Evolutionary conservation across 139 green algal species (phyloP), one percentile per base, ranked within the genome.

Genomic region (Gonium pectorale): DNA sequence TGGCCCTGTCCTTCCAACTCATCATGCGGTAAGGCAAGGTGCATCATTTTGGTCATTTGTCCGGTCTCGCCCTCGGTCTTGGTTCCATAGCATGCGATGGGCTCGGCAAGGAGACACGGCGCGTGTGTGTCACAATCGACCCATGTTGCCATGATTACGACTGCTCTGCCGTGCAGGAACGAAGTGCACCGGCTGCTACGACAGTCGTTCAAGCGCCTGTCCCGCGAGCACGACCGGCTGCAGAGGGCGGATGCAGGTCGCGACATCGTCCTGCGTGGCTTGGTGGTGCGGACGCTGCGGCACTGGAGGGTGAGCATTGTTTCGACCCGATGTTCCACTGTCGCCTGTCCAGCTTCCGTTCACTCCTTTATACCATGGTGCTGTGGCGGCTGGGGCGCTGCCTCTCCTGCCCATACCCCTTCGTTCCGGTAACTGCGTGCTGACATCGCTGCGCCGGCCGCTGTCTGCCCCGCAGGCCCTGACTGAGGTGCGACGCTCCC

Each of bases 251-350:
- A 5, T 0, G 78, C 51, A 21, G 78, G 9, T 7, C 63, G 33
- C 1, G 5, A 2, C 44, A 17, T 9, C 6, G 24, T 84, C 7
- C 46, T 37, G 44, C 17, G 40, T 29, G 43, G 31, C 38, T 29
- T 38, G 2, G 31, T 33, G 2, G 2, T 43, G 44, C 59, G 78
- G 24, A 77, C 63, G 43, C 24, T 84, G 22, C 78, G 78, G 13
- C 63, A 75, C 64, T 84, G 78, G 78, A 75, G 67, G 78, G 77
- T 83, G 77, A 1, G 59, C 21, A 11, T 6, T n/a, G n/a, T n/a
- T n/a, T n/a, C n/a, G n/a, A n/a, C n/a, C n/a, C n/a, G n/a, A n/a
- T n/a, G n/a, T n/a, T n/a, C n/a, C n/a, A n/a, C n/a, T n/a, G n/a
- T n/a, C n/a, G n/a, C n/a, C n/a, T n/a, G n/a, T n/a, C n/a, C n/a